Percentiles rank a stretch among this genome's conserved stretches.
These are phyloP conservation scores for Euphorbia neoarborescens DNA, from an alignment of 441 rosid species.

Conservation along the genomic window DNA sequence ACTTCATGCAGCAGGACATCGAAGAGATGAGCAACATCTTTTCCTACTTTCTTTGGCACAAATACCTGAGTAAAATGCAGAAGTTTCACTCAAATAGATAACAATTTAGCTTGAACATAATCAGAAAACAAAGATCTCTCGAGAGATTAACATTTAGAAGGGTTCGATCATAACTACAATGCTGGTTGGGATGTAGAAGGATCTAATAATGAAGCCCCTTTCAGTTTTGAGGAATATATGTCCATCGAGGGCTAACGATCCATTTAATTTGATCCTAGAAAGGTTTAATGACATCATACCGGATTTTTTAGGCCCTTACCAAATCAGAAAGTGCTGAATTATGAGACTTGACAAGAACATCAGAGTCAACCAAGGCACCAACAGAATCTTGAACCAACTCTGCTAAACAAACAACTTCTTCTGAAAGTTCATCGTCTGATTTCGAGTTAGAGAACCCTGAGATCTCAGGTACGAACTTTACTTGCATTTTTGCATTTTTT, in stretches of 20 bases:
- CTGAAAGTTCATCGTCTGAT: constrained; percentile 56
- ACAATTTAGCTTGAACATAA: not conserved
- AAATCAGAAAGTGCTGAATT: constrained; percentile 34
- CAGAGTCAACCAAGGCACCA: constrained; percentile 34
- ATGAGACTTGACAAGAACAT: constrained; percentile 32
- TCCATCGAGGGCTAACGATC: not conserved
- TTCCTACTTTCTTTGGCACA: constrained; percentile 41
- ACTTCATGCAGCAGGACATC: constrained; percentile 35
- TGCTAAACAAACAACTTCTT: constrained; percentile 48
- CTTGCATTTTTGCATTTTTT: constrained; percentile 32
- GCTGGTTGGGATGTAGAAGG: not conserved
- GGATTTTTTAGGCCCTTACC: constrained; percentile 38
- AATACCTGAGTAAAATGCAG: constrained; percentile 44
- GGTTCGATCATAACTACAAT: not conserved
- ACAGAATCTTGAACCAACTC: constrained; percentile 39
- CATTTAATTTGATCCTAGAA: not conserved
- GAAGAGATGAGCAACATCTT: constrained; percentile 35
- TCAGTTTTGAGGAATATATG: not conserved
- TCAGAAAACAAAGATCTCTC: not conserved
- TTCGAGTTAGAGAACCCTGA: constrained; percentile 37
- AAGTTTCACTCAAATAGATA: not conserved
- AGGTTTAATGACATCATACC: not conserved
- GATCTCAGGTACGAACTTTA: constrained; percentile 49
- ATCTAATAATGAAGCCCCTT: not conserved
- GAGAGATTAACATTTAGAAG: not conserved